Conservation (phyloP, 495 filamentous ascomycete species). For the Penicillium canescens region DNA sequence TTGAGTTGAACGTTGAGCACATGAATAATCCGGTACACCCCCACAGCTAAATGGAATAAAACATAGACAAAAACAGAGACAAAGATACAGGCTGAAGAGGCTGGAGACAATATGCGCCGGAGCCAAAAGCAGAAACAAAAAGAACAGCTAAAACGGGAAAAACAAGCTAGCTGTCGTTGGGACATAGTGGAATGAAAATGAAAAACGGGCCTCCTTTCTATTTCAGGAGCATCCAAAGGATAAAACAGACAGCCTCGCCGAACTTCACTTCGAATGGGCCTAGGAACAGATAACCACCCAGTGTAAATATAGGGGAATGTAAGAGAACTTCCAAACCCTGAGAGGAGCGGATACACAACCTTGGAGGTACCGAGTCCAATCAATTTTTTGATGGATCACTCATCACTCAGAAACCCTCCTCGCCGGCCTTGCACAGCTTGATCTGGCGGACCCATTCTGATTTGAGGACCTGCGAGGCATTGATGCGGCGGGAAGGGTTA, state of each 20-base stretch:
- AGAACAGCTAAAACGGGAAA: constrained; percentile 6
- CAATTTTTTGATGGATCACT: constrained; percentile 1
- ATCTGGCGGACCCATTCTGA: constrained; percentile 99
- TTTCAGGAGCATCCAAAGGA: constrained; percentile 27
- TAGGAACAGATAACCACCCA: constrained; percentile 32
- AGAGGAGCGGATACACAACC: constrained; percentile 1
- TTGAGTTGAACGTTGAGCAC: constrained; percentile 36
- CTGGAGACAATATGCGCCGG: constrained; percentile 9
- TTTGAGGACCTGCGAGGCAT: constrained; percentile 92
- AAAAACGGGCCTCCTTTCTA: constrained; percentile 32
- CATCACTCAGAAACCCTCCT: constrained; percentile 73
- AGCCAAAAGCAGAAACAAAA: constrained; percentile 11
- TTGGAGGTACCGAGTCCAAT: neutral
- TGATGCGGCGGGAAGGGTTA: constrained; percentile 86
- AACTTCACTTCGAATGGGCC: constrained; percentile 22
- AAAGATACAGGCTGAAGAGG: constrained; percentile 10
- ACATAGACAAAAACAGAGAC: constrained; percentile 13
- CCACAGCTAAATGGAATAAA: too few species aligned
- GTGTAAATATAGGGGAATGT: constrained; percentile 19
- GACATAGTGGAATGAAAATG: constrained; percentile 7
- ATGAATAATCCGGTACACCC: constrained; percentile 28
- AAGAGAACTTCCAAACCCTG: constrained; percentile 4
- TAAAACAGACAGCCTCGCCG: constrained; percentile 11
- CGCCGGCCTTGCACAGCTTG: constrained; percentile 90
- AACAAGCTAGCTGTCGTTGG: neutral